These are phyloP conservation scores for Leccinum aurantiacum DNA, from an alignment of 768 basidiomycete species.

Conservation along the genomic window DNA sequence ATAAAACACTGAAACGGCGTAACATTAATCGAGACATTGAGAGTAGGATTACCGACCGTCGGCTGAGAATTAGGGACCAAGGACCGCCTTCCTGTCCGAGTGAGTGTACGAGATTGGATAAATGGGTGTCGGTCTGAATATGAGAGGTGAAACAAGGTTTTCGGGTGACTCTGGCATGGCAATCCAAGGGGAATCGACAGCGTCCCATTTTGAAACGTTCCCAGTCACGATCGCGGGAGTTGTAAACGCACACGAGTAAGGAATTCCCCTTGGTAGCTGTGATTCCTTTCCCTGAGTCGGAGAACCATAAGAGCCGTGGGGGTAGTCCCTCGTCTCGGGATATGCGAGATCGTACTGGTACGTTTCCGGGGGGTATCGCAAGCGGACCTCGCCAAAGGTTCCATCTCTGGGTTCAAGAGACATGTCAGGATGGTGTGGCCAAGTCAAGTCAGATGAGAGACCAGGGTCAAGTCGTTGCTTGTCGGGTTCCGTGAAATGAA, in stretches of 20 bases:
- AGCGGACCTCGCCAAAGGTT: conserved; percentile 9
- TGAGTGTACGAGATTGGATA: conserved; percentile 29
- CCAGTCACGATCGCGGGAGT: conserved; percentile 5
- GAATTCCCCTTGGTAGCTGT: conserved; percentile 10
- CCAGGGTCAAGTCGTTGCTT: conserved; percentile 6
- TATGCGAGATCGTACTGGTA: conserved; percentile 8
- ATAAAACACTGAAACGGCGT: conserved; percentile 11
- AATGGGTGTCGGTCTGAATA: conserved; percentile 31
- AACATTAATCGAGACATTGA: neutral
- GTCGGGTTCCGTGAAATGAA: conserved; percentile 21
- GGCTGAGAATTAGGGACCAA: neutral
- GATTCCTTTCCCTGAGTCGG: conserved; percentile 12
- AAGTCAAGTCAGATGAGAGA: conserved; percentile 17
- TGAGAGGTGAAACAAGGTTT: conserved; percentile 15
- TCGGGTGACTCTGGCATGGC: conserved; percentile 10
- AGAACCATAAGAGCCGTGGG: conserved; percentile 7
- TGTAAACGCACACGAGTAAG: conserved; percentile 7
- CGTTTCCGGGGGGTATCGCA: conserved; percentile 8
- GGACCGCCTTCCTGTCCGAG: conserved; percentile 4
- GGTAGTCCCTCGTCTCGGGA: conserved; percentile 7
- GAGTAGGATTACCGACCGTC: neutral
- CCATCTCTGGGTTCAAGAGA: conserved; percentile 6
- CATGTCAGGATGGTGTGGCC: conserved; percentile 17
- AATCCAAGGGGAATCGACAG: neutral
- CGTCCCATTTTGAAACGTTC: conserved; percentile 5